Evolutionary conservation across 169 alveolate species (phyloP), one percentile per base, ranked within the genome.

Genomic region (Plasmodium vinckei): DNA sequence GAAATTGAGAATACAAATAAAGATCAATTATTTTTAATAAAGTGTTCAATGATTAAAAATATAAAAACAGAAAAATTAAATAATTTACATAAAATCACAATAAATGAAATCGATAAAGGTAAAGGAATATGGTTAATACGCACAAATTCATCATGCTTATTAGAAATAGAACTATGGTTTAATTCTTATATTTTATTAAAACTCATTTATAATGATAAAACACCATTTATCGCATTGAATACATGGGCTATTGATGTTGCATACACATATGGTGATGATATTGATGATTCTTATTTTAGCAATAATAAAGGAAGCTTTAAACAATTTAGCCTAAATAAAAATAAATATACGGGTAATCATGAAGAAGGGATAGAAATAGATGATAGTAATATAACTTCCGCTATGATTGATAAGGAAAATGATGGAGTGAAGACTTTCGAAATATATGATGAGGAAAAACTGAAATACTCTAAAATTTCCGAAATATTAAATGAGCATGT

Each of bases 401-500:
- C 12, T 54, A 17, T 21, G 23, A 60, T 21, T 42, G 47, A 59
- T 53, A 1, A 10, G 13, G 21, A 79, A 4, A 15, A 27, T 13
- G 51, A 67, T 46, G 9, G 44, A 13, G 49, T n/a, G 27, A 51
- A 15, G 6, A 53, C 10, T 6, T 6, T 13, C 17, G 17, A 49
- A 47, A 2, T 21, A n/a, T 9, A 49, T 49, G 15, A 25, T 12
- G 44, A 15, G 53, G 5, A 7, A n/a, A 19, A 15, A 4, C 42
- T 49, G 23, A 60, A 33, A 42, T 42, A 47, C 4, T 77, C 23
- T 23, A 54, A 64, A 19, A 57, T 69, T 59, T 86, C 87, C 0
- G 91, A 86, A 86, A 86, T 86, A 46, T 60, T 86, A 33, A 63
- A 70, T 61, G 87, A 86, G 12, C 91, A 86, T 70, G 91, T 86